Conservation (phyloP, 164 flowering plant genomes). For the Dillenia suffruticosa region DNA sequence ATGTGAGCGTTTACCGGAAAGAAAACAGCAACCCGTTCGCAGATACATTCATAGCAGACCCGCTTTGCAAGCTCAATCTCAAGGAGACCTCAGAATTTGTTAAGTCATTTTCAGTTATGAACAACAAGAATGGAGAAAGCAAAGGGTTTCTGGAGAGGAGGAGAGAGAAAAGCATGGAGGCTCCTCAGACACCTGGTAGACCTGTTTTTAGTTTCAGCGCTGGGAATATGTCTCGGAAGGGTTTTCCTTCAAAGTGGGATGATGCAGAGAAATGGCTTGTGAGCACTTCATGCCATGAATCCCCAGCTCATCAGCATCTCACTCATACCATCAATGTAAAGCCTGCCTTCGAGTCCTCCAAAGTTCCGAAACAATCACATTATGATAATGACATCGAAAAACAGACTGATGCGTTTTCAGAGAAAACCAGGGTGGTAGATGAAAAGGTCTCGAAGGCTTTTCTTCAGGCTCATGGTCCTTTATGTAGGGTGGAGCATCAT, state of each 20-base stretch:
- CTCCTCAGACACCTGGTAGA: constrained; percentile 87
- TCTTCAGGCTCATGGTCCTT: constrained; percentile 25
- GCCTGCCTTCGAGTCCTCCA: constrained; percentile 24
- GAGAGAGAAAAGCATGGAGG: constrained; percentile 55
- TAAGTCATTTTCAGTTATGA: constrained; percentile 55
- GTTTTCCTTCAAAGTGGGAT: constrained; percentile 92
- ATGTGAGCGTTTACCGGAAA: constrained; percentile 24
- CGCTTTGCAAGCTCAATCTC: constrained; percentile 81
- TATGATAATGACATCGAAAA: constrained; percentile 26
- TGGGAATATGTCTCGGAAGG: constrained; percentile 49
- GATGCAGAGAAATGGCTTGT: constrained; percentile 95
- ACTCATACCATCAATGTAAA: not conserved
- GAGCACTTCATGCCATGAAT: constrained; percentile 57
- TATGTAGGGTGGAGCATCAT: constrained; percentile 27
- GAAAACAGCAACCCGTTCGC: constrained; percentile 54
- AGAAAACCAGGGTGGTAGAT: constrained; percentile 42
- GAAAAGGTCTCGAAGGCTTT: constrained; percentile 33
- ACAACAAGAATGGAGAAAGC: constrained; percentile 10
- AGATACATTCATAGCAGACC: constrained; percentile 46
- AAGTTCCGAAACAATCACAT: constrained; percentile 13
- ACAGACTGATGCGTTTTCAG: constrained; percentile 39
- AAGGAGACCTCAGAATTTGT: constrained; percentile 87
- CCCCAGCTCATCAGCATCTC: constrained; percentile 51
- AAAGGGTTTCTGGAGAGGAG: constrained; percentile 39
- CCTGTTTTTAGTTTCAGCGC: constrained; percentile 73